Base-by-base conservation (phyloP, 352 stramenopile genomes). In the Phytophthora hybrid region DNA sequence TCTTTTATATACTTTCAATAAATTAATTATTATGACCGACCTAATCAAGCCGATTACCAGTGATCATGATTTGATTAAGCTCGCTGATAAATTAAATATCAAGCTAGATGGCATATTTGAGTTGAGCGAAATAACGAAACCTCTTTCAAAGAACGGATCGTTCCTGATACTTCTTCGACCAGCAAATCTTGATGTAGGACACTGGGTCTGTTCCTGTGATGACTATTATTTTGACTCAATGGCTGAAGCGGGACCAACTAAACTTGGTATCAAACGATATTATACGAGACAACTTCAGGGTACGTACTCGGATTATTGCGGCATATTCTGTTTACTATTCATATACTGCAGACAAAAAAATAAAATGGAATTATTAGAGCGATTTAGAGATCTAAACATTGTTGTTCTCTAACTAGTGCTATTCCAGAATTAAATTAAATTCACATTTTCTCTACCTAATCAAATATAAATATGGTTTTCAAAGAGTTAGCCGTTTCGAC, bases 251-350 rank as follows among this genome's bases (percentile, higher is more conserved):
- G 16, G 3, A 61, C 16, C 1, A 11, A n/a, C 1, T 59, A 60
- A n/a, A 2, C 54, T 56, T 32, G 57, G 46, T 31, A 65, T 63
- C 4, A 14, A 10, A 55, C 16, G 57, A 63, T 1, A 63, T 63
- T 14, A 63, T 39, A n/a, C n/a, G n/a, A n/a, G n/a, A n/a, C n/a
- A n/a, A n/a, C n/a, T n/a, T n/a, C n/a, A n/a, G n/a, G n/a, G n/a
- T n/a, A n/a, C n/a, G n/a, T n/a, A n/a, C n/a, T n/a, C n/a, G n/a
- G n/a, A n/a, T n/a, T n/a, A n/a, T n/a, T n/a, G n/a, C n/a, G n/a
- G n/a, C n/a, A n/a, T n/a, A n/a, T n/a, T n/a, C n/a, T n/a, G n/a
- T n/a, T n/a, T n/a, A n/a, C n/a, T n/a, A n/a, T n/a, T n/a, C n/a
- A n/a, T n/a, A n/a, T n/a, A n/a, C n/a, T n/a, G n/a, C n/a, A n/a